A percentile compares a stretch with the other conserved stretches of the same genome.
Evolutionary conservation across 2,329 filamentous ascomycete genomes (phyloP).

Genomic region (Calonectria pauciramosa): DNA sequence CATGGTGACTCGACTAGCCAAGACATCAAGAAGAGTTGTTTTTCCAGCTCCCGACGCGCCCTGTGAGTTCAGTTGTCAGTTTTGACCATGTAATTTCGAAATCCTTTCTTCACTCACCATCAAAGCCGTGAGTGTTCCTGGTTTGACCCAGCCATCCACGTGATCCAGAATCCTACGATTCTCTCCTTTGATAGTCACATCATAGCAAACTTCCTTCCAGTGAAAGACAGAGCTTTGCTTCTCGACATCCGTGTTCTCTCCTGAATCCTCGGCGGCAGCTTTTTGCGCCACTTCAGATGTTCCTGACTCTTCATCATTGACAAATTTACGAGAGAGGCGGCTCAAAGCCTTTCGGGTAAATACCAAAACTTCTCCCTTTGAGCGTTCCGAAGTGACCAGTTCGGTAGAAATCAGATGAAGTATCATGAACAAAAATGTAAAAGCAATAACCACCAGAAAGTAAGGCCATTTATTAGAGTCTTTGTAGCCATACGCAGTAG

Average conservation of each 20-base stretch:
- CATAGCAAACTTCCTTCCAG: slow-evolving; percentile 79
- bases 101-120: slow-evolving; percentile 64
- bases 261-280: neutral
- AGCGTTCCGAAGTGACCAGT: slow-evolving; percentile 17
- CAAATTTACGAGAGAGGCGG: slow-evolving; percentile 64
- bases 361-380: slow-evolving; percentile 28
- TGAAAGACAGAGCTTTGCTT: slow-evolving; percentile 66
- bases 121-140: slow-evolving; percentile 77
- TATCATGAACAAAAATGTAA: slow-evolving; percentile 64
- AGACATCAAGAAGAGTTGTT: slow-evolving; percentile 84
- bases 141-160: slow-evolving; percentile 80
- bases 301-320: slow-evolving; percentile 72
- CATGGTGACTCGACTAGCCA: slow-evolving; percentile 85
- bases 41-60: slow-evolving; percentile 85
- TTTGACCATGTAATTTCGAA: slow-evolving; percentile 80
- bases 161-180: slow-evolving; percentile 74
- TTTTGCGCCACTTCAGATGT: neutral
- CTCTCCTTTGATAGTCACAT: slow-evolving; percentile 59
- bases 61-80: slow-evolving; percentile 9
- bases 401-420: slow-evolving; percentile 22
- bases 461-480: slow-evolving; percentile 66
- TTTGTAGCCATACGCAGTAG: slow-evolving; percentile 19
- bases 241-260: slow-evolving; percentile 16
- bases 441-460: slow-evolving; percentile 72
- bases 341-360: slow-evolving; percentile 29